Percentiles rank a stretch among this genome's conserved stretches.
phyloP scores from a whole-genome alignment of 2,329 filamentous ascomycete species.

The Aspergillus spinulosporus region DNA sequence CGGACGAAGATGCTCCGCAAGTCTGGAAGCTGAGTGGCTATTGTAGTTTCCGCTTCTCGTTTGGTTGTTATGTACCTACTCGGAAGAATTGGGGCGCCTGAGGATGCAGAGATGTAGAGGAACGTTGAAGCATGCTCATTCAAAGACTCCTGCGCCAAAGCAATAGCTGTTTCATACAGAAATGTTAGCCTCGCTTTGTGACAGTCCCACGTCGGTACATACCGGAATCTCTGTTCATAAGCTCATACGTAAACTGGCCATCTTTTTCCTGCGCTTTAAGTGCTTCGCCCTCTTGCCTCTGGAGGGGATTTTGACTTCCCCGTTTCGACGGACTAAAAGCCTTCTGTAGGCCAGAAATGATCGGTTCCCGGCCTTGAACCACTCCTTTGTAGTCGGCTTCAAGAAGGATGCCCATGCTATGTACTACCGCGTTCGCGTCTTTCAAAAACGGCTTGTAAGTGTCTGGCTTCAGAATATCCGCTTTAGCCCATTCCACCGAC shows the following conservation, averaged over 20 bases:
- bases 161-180: conserved; percentile 62
- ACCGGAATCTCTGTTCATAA: conserved; percentile 88
- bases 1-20: conserved; percentile 81
- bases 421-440: conserved; percentile 80
- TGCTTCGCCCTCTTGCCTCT: conserved; percentile 58
- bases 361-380: conserved; percentile 76
- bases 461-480: conserved; percentile 78
- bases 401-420: conserved; percentile 92
- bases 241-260: conserved; percentile 89
- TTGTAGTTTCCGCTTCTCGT: conserved; percentile 78
- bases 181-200: conserved; percentile 9
- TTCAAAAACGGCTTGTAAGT: conserved; percentile 76
- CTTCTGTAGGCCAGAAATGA: conserved; percentile 73
- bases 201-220: conserved; percentile 18
- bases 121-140: conserved; percentile 67
- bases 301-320: conserved; percentile 68
- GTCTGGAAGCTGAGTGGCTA: conserved; percentile 68
- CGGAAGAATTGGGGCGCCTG: conserved; percentile 80
- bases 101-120: conserved; percentile 85
- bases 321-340: conserved; percentile 70
- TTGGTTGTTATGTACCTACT: conserved; percentile 87
- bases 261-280: conserved; percentile 66
- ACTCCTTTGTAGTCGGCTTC: conserved; percentile 98
- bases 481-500: conserved; percentile 81
- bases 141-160: conserved; percentile 74